A percentile compares a stretch with the other conserved stretches of the same genome.
phyloP scores from a whole-genome alignment of 1,139 yeast genomes.

The Saccharomycopsis crataegensis region DNA sequence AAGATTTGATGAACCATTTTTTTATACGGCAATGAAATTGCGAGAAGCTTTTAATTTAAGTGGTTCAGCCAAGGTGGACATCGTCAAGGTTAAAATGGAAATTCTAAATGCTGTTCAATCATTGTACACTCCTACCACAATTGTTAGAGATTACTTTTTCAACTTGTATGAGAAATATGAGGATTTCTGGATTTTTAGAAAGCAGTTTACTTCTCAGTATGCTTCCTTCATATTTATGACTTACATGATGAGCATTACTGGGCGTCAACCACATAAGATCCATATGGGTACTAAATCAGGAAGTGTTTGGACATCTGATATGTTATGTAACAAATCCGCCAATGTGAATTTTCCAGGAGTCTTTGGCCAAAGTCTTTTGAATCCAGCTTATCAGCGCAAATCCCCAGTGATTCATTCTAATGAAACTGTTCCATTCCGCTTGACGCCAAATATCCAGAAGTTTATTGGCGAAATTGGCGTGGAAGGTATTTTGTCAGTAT shows the following conservation, averaged over 20 bases:
- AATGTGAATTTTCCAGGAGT: conserved; percentile 3
- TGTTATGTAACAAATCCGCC: conserved; percentile 73
- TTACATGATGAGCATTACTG: conserved; percentile 89
- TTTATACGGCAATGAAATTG: conserved; percentile 35
- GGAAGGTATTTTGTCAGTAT: conserved; percentile 86
- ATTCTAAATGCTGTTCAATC: conserved; percentile 86
- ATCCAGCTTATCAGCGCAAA: conserved; percentile 31
- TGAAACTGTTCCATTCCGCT: conserved; percentile 94
- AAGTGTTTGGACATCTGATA: conserved; percentile 88
- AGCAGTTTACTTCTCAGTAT: conserved; percentile 90
- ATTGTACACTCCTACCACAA: conserved; percentile 76
- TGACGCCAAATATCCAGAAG: conserved; percentile 92
- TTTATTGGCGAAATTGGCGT: conserved; percentile 87
- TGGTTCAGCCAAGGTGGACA: conserved; percentile 88
- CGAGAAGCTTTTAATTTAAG: conserved; percentile 51
- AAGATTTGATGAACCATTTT: conserved; percentile 84
- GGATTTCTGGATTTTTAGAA: conserved; percentile 95
- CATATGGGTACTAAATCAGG: conserved; percentile 79
- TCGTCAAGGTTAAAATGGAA: conserved; percentile 82
- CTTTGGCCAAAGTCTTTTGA: conserved; percentile 4
- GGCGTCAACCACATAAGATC: conserved; percentile 90
- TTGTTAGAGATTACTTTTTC: conserved; percentile 63
- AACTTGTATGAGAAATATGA: conserved; percentile 70
- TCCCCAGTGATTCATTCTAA: conserved; percentile 88
- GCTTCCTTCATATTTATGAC: conserved; percentile 94